Percentiles rank a stretch among this genome's conserved stretches.
These are phyloP conservation scores for Tetragonia tetragonoides DNA, from an alignment of 148 eudicot genomes.

Conservation along the genomic window DNA sequence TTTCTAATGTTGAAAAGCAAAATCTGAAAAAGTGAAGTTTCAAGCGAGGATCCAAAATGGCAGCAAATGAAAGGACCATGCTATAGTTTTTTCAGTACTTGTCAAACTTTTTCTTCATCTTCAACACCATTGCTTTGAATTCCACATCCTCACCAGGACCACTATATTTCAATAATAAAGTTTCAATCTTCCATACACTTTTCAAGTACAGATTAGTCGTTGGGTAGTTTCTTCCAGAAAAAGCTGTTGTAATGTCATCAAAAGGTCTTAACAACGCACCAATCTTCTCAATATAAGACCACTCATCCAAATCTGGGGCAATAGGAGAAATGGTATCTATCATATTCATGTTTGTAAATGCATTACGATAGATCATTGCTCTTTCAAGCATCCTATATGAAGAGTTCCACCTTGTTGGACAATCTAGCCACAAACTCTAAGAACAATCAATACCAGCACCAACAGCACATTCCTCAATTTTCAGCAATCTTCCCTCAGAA, in stretches of 20 bases:
- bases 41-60: constrained; percentile 1
- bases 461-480: background rate
- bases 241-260: background rate
- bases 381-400: background rate
- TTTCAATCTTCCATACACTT: constrained; percentile 9
- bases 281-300: background rate
- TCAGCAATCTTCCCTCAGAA: background rate
- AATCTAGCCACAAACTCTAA: background rate
- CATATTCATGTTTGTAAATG: background rate
- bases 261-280: background rate
- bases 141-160: background rate
- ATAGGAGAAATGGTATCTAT: background rate
- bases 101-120: background rate
- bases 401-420: background rate
- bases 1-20: background rate
- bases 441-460: background rate
- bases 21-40: background rate
- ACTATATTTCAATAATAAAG: background rate
- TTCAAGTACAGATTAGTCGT: background rate
- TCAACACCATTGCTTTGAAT: background rate
- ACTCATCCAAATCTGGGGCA: background rate
- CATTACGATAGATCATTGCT: background rate
- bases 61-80: constrained; percentile 3
- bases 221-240: background rate
- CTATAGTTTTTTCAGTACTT: background rate